Percentiles rank a stretch among this genome's conserved stretches.
Conservation (phyloP, 2,329 filamentous ascomycete genomes). For the Lachnellula cervina region DNA sequence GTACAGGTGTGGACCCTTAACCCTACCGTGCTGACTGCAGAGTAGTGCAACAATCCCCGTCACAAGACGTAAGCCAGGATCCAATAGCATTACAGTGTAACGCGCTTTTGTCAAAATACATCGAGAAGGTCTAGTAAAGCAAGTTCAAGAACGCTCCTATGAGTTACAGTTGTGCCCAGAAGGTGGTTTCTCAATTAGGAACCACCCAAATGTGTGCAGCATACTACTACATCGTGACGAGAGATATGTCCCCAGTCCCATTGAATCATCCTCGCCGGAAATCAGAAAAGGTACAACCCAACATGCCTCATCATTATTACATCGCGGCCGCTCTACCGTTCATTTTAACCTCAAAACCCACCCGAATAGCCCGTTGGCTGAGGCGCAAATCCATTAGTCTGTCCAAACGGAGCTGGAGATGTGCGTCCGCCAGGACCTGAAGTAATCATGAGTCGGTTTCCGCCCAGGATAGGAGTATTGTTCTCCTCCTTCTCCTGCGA, state of each 20-base stretch:
- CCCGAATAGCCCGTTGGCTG: constrained; percentile 73
- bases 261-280: constrained; percentile 19
- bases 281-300: constrained; percentile 26
- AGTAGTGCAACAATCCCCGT: neutral
- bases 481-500: constrained; percentile 81
- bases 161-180: constrained; percentile 26
- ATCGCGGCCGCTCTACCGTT: constrained; percentile 9
- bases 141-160: constrained; percentile 26
- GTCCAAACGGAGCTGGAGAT: constrained; percentile 61
- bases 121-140: constrained; percentile 24
- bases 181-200: constrained; percentile 8
- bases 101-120: constrained; percentile 13
- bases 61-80: neutral
- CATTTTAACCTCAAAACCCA: constrained; percentile 40
- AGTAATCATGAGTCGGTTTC: constrained; percentile 88
- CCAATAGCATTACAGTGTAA: neutral
- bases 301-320: constrained; percentile 31
- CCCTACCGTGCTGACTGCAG: neutral
- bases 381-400: constrained; percentile 83
- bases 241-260: constrained; percentile 21
- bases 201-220: constrained; percentile 21
- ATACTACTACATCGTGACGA: constrained; percentile 30
- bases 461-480: constrained; percentile 87
- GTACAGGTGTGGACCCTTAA: neutral
- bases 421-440: constrained; percentile 63